Base-by-base conservation (phyloP, 768 basidiomycete species). In the Udeniomyces megalosporus region DNA sequence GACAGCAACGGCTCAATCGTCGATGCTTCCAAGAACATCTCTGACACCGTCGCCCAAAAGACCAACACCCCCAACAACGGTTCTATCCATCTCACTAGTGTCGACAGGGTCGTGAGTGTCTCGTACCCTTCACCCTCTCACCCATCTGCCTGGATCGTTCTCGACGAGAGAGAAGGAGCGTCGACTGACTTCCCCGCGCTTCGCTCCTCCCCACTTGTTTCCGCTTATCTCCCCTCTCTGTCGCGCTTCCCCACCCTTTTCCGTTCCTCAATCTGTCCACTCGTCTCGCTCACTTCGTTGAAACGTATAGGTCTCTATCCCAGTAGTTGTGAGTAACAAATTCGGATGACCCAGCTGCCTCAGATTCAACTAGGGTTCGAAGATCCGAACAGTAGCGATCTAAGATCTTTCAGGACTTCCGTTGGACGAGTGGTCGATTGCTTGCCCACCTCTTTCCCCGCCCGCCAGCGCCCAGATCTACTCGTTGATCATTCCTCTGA, bases 281-380 rank as follows among this genome's bases (percentile, higher is more conserved):
- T 22, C 35, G 31, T 15, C 8, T 31, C 34, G 2, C 0, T 32
- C 31, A 3, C 29, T 28, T 7, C 29, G 10, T 42, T 8, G 38
- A 42, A 8, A 42, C 38, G 17, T 17, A 42, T 42, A 63, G 62
- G 44, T 56, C 42, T 46, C 26, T n/a, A 63, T 63, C 51, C 62
- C 62, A 24, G 56, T 63, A 46, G 56, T 63, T 17, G 62, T 63
- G 31, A 48, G 62, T 63, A 10, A 17, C 28, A 15, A 10, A 31
- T n/a, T 32, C 22, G 32, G 31, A 24, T 15, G 28, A 24, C 38
- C 29, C 42, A 44, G 10, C 24, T 22, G 47, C n/a, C 17, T 22
- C 24, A 10, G 17, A 6, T 17, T 22, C 32, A n/a, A 12, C 11
- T 7, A 11, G 38, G 4, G 38, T 20, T 48, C 44, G 14, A 48